These are phyloP conservation scores for Casuarina glauca DNA, from an alignment of 306 rosid genomes.

Conservation along the genomic window DNA sequence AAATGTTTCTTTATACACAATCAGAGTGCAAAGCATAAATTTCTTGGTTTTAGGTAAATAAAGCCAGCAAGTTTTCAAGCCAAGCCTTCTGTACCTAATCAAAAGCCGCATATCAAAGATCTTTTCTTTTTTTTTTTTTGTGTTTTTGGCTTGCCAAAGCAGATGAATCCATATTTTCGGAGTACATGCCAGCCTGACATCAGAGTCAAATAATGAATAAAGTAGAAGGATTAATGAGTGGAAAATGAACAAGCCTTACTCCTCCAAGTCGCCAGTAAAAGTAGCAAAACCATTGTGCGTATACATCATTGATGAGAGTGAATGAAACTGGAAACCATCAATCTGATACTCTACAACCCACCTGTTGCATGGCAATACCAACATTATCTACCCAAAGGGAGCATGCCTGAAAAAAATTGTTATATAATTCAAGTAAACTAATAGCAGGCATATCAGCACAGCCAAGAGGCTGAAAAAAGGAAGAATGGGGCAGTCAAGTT, in stretches of 20 bases:
- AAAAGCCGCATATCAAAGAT: background rate
- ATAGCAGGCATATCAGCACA: conserved; percentile 1
- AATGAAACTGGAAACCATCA: conserved; percentile 95
- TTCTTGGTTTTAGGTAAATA: too few species aligned
- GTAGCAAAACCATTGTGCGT: conserved; percentile 98
- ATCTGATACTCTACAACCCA: conserved; percentile 86
- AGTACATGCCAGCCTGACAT: conserved; percentile 13
- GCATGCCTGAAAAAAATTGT: conserved; percentile 1
- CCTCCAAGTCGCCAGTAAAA: conserved; percentile 92
- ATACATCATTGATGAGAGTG: conserved; percentile 88
- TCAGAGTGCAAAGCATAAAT: too few species aligned
- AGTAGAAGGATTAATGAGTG: conserved; percentile 5
- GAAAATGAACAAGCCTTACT: conserved; percentile 53
- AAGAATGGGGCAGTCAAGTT: conserved; percentile 18
- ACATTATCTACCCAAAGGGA: conserved; percentile 25
- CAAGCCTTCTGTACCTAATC: conserved; percentile 2
- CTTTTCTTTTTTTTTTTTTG: background rate
- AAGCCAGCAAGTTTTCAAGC: background rate
- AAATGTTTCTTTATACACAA: background rate
- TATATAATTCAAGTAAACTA: conserved; percentile 17
- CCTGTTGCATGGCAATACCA: conserved; percentile 46
- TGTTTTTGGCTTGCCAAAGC: background rate
- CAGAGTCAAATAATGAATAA: background rate
- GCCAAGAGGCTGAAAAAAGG: conserved; percentile 10
- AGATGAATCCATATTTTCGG: conserved; percentile 14